phyloP scores from a whole-genome alignment of 2,329 filamentous ascomycete species.

The Aspergillus udagawae region DNA sequence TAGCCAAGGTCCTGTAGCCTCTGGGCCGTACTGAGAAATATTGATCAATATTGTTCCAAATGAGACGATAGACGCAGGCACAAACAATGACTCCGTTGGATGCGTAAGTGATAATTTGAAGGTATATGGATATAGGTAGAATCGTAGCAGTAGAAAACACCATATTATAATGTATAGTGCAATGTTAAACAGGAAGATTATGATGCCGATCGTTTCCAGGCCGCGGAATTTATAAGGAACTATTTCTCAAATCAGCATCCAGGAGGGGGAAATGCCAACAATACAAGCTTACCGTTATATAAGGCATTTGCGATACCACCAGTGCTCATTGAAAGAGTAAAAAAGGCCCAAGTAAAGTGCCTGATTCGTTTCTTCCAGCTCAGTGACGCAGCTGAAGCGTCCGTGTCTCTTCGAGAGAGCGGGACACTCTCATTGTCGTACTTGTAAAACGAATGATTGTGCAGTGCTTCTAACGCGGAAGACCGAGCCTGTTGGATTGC shows the following conservation, averaged over 20 bases:
- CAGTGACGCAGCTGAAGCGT: slow-evolving; percentile 21
- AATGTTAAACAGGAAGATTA: slow-evolving; percentile 62
- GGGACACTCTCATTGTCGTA: slow-evolving; percentile 10
- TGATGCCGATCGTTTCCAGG: slow-evolving; percentile 55
- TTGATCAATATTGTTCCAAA: slow-evolving; percentile 75
- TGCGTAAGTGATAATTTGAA: slow-evolving; percentile 70
- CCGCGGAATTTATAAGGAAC: slow-evolving; percentile 54
- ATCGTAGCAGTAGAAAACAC: slow-evolving; percentile 62
- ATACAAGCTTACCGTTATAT: slow-evolving; percentile 44
- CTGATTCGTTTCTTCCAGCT: slow-evolving; percentile 54
- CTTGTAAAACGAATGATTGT: slow-evolving; percentile 18
- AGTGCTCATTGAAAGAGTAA: slow-evolving; percentile 65
- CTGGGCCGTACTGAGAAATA: slow-evolving; percentile 69
- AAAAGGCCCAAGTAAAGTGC: slow-evolving; percentile 74
- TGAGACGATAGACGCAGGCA: slow-evolving; percentile 65
- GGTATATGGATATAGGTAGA: slow-evolving; percentile 65
- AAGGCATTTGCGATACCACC: slow-evolving; percentile 59
- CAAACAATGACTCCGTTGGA: slow-evolving; percentile 73
- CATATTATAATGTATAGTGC: slow-evolving; percentile 61
- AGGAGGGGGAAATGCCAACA: background rate
- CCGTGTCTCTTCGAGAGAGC: background rate
- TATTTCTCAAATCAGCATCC: slow-evolving; percentile 18
- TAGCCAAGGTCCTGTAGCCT: slow-evolving; percentile 61
- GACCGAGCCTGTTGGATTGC: slow-evolving; percentile 22
- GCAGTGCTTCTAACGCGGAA: slow-evolving; percentile 25